Evolutionary conservation across 2,329 filamentous ascomycete species (phyloP).

Genomic region (Nectriaceae sp.): DNA sequence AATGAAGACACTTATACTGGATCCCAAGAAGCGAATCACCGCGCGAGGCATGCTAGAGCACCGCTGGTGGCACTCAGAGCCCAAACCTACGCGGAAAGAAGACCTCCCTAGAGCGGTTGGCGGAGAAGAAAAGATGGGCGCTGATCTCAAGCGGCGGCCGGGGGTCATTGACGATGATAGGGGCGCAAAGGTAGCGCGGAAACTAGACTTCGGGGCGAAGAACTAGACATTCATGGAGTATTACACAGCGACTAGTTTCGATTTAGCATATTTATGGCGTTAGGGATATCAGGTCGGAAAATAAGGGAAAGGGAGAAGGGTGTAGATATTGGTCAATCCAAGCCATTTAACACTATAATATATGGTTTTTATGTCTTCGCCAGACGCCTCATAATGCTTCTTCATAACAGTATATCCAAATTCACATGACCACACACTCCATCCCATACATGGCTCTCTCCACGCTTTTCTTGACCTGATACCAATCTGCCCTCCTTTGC

Average conservation of each 20-base stretch:
- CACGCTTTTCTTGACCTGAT: conserved; percentile 81
- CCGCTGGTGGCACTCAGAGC: conserved; percentile 82
- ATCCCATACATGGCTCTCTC: conserved; percentile 97
- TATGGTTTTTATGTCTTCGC: too few relatives aligned
- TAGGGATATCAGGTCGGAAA: background rate
- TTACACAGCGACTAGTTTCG: background rate
- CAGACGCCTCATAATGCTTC: too few relatives aligned
- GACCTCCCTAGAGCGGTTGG: conserved; percentile 78
- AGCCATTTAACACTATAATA: too few relatives aligned
- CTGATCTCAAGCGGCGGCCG: conserved; percentile 73
- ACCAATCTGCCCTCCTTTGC: conserved; percentile 93
- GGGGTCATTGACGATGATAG: conserved; percentile 71
- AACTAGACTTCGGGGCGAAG: conserved; percentile 71
- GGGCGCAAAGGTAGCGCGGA: conserved; percentile 76
- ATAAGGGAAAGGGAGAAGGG: too few relatives aligned
- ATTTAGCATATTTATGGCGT: conserved; percentile 15
- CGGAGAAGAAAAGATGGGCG: conserved; percentile 74
- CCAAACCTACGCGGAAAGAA: conserved; percentile 78
- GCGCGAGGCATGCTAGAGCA: conserved; percentile 79
- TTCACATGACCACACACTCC: conserved; percentile 82
- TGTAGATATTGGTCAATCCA: too few relatives aligned
- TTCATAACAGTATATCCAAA: too few relatives aligned
- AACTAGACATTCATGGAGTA: conserved; percentile 2
- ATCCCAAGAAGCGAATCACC: conserved; percentile 82
- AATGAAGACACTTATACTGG: conserved; percentile 79